Evolutionary conservation across 305 asterid species (phyloP).

Genomic region (Solanum hybrid): DNA sequence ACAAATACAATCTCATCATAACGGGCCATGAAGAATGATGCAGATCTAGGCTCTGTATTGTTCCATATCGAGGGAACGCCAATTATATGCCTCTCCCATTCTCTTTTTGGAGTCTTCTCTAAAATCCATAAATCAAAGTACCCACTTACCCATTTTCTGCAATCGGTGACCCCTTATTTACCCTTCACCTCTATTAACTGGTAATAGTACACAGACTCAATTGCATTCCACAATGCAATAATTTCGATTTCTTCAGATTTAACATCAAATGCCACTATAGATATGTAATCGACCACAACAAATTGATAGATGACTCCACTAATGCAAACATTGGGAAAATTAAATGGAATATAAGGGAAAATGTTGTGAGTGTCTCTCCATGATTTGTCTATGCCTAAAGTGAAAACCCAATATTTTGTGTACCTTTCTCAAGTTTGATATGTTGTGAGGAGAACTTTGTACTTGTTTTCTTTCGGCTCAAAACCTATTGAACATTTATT

Average conservation of each 20-base stretch:
- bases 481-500: neutral
- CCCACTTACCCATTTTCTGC: neutral
- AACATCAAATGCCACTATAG: neutral
- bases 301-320: neutral
- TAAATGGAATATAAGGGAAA: neutral
- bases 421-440: neutral
- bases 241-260: too few species aligned
- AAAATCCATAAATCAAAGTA: neutral
- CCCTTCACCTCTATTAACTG: neutral
- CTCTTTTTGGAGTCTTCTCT: neutral
- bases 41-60: neutral
- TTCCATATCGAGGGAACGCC: neutral
- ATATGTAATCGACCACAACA: too few species aligned
- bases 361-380: neutral
- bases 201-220: neutral
- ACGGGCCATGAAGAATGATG: neutral
- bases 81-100: neutral
- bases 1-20: neutral
- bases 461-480: neutral
- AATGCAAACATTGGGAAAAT: neutral
- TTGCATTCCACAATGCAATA: neutral
- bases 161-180: neutral
- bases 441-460: neutral
- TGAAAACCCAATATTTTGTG: neutral
- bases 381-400: neutral